Evolutionary conservation across 2,329 filamentous ascomycete genomes (phyloP), one percentile per base, ranked within the genome.

Genomic region (Colletotrichum sp.): DNA sequence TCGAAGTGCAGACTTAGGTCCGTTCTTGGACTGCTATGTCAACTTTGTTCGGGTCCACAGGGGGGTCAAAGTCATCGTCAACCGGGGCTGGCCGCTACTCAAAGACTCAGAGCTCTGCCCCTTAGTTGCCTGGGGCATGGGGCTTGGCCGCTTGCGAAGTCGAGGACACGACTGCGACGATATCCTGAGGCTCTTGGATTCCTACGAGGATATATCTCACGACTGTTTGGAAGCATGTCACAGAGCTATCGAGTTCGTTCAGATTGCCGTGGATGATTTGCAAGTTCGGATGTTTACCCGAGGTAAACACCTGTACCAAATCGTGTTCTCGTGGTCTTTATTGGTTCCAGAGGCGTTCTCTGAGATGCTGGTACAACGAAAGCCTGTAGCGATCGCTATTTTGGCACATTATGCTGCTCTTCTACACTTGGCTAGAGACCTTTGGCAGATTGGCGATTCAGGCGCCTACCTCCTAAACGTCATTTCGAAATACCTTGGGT

Each of bases 331-430:
- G 15, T 83, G 82, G 82, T 76, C 79, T 5, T 59, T 83, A 36
- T 52, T 80, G 26, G 73, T 71, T 15, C 78, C 78, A 13, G 68
- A 74, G 6, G 67, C 77, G 34, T 82, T 82, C 71, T 77, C 79
- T 13, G 70, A 77, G 4, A 66, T 83, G 73, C 61, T 83, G 43
- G 72, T 55, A 16, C 70, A 74, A 21, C 74, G 77, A 18, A 68
- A 63, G 6, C 80, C 81, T 0, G 81, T 81, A 39, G 80, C 80
- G 7, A 55, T 83, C 5, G 78, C 80, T 3, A 63, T 84, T 6
- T 72, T 83, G 21, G 80, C 79, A 5, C 80, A 83, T 68, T 84
- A 83, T 55, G 78, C 79, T 0, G 75, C 80, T 15, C 77, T 83
- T 32, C 75, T 84, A 8, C 80, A 83, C 60, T 67, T 80, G 26